These are phyloP conservation scores for Decorospora gaudefroyi DNA, from an alignment of 2,329 filamentous ascomycete species.

Conservation along the genomic window DNA sequence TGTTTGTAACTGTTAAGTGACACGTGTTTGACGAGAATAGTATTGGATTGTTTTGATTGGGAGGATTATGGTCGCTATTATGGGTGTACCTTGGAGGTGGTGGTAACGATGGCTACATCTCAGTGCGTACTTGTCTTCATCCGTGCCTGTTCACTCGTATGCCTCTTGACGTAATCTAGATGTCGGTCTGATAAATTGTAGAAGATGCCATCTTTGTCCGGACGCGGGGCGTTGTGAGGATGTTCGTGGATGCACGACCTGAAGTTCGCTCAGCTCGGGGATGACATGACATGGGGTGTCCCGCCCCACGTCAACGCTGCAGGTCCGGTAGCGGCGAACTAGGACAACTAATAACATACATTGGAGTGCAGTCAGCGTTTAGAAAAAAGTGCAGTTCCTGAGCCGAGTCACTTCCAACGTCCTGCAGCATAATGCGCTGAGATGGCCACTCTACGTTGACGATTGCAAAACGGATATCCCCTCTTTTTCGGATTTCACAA, in stretches of 20 bases:
- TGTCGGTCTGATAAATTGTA: too few relatives aligned
- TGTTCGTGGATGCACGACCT: too few relatives aligned
- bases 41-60: background rate
- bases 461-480: conserved; percentile 5
- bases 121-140: too few relatives aligned
- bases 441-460: background rate
- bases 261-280: background rate
- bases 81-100: too few relatives aligned
- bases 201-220: too few relatives aligned
- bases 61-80: background rate
- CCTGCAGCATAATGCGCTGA: conserved; percentile 10
- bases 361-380: conserved; percentile 8
- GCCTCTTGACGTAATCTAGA: too few relatives aligned
- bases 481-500: background rate
- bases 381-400: conserved; percentile 5
- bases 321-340: conserved; percentile 23
- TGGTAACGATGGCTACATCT: too few relatives aligned
- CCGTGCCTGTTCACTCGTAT: too few relatives aligned
- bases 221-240: too few relatives aligned
- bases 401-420: conserved; percentile 8
- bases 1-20: background rate
- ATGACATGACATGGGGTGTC: conserved; percentile 12
- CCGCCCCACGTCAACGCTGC: conserved; percentile 16
- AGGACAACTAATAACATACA: conserved; percentile 9
- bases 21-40: background rate